Evolutionary conservation across 2,329 filamentous ascomycete species (phyloP).

Genomic region (Phyllosticta citriasiana): DNA sequence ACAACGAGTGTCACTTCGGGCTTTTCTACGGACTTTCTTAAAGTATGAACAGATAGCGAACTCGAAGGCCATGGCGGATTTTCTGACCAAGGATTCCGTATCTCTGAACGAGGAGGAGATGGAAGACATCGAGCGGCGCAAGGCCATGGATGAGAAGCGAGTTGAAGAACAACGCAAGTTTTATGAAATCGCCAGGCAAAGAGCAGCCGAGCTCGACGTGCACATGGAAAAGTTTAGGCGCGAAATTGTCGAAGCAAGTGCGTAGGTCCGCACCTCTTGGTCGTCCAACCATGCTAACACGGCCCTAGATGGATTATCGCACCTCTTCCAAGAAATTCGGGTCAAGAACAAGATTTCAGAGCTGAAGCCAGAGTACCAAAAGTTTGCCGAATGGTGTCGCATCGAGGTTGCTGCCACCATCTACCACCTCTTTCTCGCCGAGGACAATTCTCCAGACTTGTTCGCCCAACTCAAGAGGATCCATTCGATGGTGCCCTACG

Average conservation of each 20-base stretch:
- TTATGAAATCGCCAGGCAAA: conserved; percentile 86
- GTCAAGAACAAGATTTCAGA: conserved; percentile 81
- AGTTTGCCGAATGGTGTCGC: conserved; percentile 95
- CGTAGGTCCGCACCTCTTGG: conserved; percentile 23
- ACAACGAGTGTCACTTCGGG: conserved; percentile 82
- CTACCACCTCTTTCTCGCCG: conserved; percentile 93
- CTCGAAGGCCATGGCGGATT: conserved; percentile 75
- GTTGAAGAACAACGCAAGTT: conserved; percentile 89
- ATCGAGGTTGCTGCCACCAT: conserved; percentile 96
- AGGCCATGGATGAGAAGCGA: conserved; percentile 74
- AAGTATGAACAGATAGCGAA: conserved; percentile 75
- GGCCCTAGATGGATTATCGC: conserved; percentile 70
- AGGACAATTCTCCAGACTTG: conserved; percentile 94
- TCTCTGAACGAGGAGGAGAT: conserved; percentile 71
- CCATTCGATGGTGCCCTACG: conserved; percentile 89
- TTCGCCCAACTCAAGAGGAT: conserved; percentile 92
- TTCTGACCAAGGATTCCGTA: conserved; percentile 64
- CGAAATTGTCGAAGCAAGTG: conserved; percentile 62
- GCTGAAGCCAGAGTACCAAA: conserved; percentile 89
- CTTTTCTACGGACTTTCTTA: conserved; percentile 78
- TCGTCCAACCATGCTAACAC: conserved; percentile 6
- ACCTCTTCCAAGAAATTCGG: conserved; percentile 85
- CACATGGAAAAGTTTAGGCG: conserved; percentile 83
- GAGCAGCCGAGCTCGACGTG: conserved; percentile 85
- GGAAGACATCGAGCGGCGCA: conserved; percentile 68